Evolutionary conservation across 129 eudicot species (phyloP).

Genomic region (Kitagawia praeruptora): DNA sequence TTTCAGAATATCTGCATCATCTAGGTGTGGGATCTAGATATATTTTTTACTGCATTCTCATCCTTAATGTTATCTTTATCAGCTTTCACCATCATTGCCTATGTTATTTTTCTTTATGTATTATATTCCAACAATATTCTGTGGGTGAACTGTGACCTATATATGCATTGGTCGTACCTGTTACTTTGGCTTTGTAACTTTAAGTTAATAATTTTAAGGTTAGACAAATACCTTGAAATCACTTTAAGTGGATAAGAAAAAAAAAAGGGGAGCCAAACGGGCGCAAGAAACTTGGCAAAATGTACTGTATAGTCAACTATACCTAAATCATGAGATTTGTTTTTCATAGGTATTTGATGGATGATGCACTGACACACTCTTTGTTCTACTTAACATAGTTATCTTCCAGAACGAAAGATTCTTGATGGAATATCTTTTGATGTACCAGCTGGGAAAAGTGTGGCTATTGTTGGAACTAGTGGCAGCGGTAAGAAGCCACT

Average conservation of each 20-base stretch:
- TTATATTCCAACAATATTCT: neutral
- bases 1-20: neutral
- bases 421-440: conserved; percentile 96
- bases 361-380: neutral
- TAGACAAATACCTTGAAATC: no score
- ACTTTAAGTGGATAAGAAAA: no score
- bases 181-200: neutral
- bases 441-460: conserved; percentile 97
- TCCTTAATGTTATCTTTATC: neutral
- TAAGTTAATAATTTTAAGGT: no score
- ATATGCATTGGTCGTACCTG: neutral
- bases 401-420: conserved; percentile 84
- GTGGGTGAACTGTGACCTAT: neutral
- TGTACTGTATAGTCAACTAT: neutral
- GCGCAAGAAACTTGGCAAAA: neutral
- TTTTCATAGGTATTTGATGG: neutral
- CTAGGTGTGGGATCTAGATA: neutral
- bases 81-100: neutral
- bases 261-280: no score
- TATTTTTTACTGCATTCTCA: neutral
- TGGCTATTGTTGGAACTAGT: conserved; percentile 97
- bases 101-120: neutral
- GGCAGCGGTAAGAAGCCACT: conserved; percentile 71
- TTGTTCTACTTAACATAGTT: conserved; percentile 36
- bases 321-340: neutral